Conservation (phyloP, 129 eudicot species). For the Chrysanthemum seticuspe region DNA sequence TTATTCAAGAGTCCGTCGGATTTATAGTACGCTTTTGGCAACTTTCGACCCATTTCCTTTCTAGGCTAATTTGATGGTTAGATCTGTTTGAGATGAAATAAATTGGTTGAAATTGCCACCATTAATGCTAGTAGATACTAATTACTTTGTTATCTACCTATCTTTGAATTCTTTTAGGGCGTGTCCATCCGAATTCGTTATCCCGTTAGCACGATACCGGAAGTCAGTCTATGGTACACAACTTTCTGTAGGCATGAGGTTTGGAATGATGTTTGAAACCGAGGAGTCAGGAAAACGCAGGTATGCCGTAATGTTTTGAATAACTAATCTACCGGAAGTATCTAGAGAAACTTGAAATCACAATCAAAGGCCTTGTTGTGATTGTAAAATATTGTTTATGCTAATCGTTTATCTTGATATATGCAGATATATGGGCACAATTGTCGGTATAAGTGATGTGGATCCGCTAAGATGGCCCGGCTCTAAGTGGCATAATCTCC, state of each 20-base stretch:
- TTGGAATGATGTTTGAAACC: constrained; percentile 99
- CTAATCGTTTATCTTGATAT: not conserved
- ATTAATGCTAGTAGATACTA: not conserved
- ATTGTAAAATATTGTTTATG: not conserved
- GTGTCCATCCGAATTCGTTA: constrained; percentile 93
- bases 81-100: constrained; percentile 5
- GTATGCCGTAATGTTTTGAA: constrained; percentile 26
- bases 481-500: constrained; percentile 96
- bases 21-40: too few species aligned
- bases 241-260: constrained; percentile 92
- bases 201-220: constrained; percentile 68
- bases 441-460: constrained; percentile 77
- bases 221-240: constrained; percentile 80
- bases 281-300: constrained; percentile 97
- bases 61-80: too few species aligned
- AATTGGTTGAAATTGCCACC: not conserved
- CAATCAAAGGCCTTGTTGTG: not conserved
- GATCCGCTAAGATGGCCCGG: constrained; percentile 95
- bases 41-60: not conserved
- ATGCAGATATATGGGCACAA: constrained; percentile 96
- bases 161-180: constrained; percentile 50
- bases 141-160: not conserved
- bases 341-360: not conserved
- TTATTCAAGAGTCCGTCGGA: too few species aligned
- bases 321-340: not conserved